Percentiles rank a stretch among this genome's conserved stretches.
phyloP scores from a whole-genome alignment of 352 stramenopile species.

The Pythium brachiatum region DNA sequence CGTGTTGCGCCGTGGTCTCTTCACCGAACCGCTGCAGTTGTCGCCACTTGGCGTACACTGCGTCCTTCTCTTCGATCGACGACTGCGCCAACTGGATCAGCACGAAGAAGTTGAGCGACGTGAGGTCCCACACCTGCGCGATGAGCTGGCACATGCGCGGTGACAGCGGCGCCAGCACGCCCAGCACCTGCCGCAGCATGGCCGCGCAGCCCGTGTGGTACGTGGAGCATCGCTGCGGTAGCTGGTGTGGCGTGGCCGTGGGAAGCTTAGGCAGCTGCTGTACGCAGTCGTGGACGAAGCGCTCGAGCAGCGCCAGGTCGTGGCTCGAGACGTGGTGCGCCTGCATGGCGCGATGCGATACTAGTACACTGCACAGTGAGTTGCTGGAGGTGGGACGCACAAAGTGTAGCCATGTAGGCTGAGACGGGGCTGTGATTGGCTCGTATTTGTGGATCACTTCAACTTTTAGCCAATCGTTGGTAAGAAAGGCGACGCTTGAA shows the following conservation, averaged over 20 bases:
- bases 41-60: slow-evolving; percentile 27
- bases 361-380: no score
- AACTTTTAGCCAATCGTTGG: slow-evolving; percentile 5
- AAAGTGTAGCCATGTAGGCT: slow-evolving; percentile 13
- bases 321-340: slow-evolving; percentile 36
- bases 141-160: slow-evolving; percentile 46
- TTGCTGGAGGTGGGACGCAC: not conserved
- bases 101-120: slow-evolving; percentile 63
- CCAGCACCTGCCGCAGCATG: slow-evolving; percentile 52
- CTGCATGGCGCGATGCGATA: slow-evolving; percentile 3
- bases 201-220: slow-evolving; percentile 51
- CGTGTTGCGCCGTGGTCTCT: slow-evolving; percentile 32
- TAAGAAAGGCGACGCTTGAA: slow-evolving; percentile 9
- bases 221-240: slow-evolving; percentile 38
- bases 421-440: slow-evolving; percentile 1
- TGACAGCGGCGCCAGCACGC: slow-evolving; percentile 42
- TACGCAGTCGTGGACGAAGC: slow-evolving; percentile 53
- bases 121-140: slow-evolving; percentile 61
- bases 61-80: slow-evolving; percentile 34
- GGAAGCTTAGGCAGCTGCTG: slow-evolving; percentile 45
- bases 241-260: slow-evolving; percentile 20
- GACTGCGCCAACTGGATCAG: slow-evolving; percentile 48
- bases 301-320: slow-evolving; percentile 54
- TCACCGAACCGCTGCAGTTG: slow-evolving; percentile 34
- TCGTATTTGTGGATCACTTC: slow-evolving; percentile 15